phyloP scores from a whole-genome alignment of 805 yeast species.

The Schizosaccharomyces octosporus region DNA sequence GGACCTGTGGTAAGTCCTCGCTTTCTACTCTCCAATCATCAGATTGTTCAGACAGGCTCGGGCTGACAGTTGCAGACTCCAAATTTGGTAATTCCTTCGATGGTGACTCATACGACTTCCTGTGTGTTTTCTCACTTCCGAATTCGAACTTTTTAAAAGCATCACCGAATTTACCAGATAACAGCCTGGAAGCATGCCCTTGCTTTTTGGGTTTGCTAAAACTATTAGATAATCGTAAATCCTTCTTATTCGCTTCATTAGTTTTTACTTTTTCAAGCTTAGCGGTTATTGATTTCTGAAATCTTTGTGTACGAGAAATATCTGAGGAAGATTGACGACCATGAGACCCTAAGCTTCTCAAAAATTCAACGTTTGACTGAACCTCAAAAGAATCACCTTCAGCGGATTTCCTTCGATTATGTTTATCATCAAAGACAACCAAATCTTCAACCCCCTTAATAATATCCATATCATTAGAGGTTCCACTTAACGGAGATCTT shows the following conservation, averaged over 20 bases:
- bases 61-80: neutral
- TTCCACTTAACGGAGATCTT: too few species aligned
- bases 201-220: neutral
- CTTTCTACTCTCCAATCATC: slow-evolving; percentile 3
- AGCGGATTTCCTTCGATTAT: neutral
- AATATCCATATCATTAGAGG: too few species aligned
- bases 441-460: too few species aligned
- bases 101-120: neutral
- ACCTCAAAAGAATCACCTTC: neutral
- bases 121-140: neutral
- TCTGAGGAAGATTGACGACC: neutral
- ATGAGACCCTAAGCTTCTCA: neutral
- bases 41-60: neutral
- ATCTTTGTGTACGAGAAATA: neutral
- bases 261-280: neutral
- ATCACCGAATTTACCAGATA: neutral
- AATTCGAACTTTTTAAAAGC: neutral
- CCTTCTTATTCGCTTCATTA: neutral
- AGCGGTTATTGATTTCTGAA: neutral
- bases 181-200: neutral
- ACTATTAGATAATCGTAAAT: neutral
- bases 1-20: slow-evolving; percentile 1
- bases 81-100: neutral
- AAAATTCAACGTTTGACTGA: neutral
- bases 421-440: too few species aligned